Percentiles rank a stretch among this genome's conserved stretches.
Conservation (phyloP, 1,284 basidiomycete genomes). For the Tremellales sp. region DNA sequence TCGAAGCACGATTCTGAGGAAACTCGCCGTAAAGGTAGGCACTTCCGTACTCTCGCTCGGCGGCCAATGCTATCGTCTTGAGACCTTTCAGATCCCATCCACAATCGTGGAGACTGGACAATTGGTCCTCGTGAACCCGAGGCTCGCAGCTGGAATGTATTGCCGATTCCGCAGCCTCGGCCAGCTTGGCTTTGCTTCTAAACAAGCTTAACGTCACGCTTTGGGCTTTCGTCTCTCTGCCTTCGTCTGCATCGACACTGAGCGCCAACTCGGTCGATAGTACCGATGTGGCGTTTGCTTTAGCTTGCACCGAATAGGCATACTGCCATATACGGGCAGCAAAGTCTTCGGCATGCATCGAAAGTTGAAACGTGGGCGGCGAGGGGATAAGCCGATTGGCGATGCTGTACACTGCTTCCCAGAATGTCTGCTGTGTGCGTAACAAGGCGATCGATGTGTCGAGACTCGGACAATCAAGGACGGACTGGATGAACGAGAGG, state of each 20-base stretch:
- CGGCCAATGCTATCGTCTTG: conserved; percentile 59
- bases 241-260: conserved; percentile 21
- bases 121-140: conserved; percentile 34
- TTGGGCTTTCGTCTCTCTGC: conserved; percentile 28
- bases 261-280: conserved; percentile 34
- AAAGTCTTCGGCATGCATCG: conserved; percentile 37
- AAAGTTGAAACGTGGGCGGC: conserved; percentile 31
- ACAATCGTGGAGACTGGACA: conserved; percentile 18
- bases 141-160: conserved; percentile 34
- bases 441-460: conserved; percentile 19
- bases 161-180: conserved; percentile 28
- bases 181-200: conserved; percentile 37
- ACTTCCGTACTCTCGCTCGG: conserved; percentile 74
- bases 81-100: conserved; percentile 49
- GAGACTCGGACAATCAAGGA: conserved; percentile 43
- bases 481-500: conserved; percentile 70
- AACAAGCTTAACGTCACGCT: conserved; percentile 35
- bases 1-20: not conserved
- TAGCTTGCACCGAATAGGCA: conserved; percentile 56
- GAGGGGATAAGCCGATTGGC: conserved; percentile 30
- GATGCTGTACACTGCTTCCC: conserved; percentile 35
- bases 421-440: conserved; percentile 27
- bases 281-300: conserved; percentile 37
- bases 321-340: conserved; percentile 52
- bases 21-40: conserved; percentile 63